Percentiles rank a stretch among this genome's conserved stretches.
phyloP scores from a whole-genome alignment of 805 yeast species.

The Pichia ethanolica region DNA sequence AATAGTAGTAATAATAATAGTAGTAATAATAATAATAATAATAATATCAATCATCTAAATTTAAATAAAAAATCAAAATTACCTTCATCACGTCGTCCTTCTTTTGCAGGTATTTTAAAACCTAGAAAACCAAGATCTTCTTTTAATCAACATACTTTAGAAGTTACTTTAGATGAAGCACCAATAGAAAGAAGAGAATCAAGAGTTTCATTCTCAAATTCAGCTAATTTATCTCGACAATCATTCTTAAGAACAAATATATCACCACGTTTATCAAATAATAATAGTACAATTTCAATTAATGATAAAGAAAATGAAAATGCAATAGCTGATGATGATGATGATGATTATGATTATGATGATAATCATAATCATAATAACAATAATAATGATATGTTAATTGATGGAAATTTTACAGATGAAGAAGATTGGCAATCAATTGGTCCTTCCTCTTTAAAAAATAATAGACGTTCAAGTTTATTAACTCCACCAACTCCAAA shows the following conservation, averaged over 20 bases:
- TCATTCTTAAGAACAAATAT: conserved; percentile 32
- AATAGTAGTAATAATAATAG: not conserved
- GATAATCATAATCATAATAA: not conserved
- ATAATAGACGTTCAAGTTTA: conserved; percentile 17
- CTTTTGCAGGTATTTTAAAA: conserved; percentile 29
- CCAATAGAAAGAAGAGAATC: conserved; percentile 27
- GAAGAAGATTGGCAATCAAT: conserved; percentile 95
- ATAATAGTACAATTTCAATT: conserved; percentile 16
- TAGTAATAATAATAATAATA: not conserved
- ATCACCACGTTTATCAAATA: conserved; percentile 19
- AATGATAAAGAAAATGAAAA: conserved; percentile 21
- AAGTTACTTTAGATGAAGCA: conserved; percentile 27
- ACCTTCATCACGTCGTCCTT: conserved; percentile 22
- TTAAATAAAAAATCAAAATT: conserved; percentile 14
- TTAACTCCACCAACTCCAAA: conserved; percentile 17
- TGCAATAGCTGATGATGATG: conserved; percentile 14
- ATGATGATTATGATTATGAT: not conserved
- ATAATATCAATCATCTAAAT: not conserved
- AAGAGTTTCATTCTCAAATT: conserved; percentile 29
- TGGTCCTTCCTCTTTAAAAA: conserved; percentile 61
- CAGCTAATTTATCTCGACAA: conserved; percentile 30
- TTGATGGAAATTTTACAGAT: conserved; percentile 48
- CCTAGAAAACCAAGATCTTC: conserved; percentile 30
- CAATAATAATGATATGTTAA: too few species aligned
- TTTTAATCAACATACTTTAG: conserved; percentile 25